Base-by-base conservation (phyloP, 2,329 filamentous ascomycete genomes). In the Penicillium occitanis region DNA sequence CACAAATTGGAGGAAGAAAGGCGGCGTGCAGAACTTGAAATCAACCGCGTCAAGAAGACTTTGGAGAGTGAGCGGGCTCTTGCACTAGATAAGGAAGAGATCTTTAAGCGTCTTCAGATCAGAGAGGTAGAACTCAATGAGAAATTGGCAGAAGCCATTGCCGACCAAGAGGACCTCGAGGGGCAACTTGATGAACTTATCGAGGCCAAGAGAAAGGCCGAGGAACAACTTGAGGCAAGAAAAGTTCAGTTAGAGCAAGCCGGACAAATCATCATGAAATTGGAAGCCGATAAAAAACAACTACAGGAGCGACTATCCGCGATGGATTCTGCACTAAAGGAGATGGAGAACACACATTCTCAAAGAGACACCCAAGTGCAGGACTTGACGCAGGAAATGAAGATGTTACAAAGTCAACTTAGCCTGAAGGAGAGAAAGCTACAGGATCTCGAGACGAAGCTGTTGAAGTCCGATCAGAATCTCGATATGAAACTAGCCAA, bases 61-160 rank as follows among this genome's bases (percentile, higher is more conserved):
- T 84, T 99, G 1, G 96, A 99, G 77, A 97, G 93, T 70, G 96
- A 99, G 78, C 88, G 95, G 60, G 92, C 94, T n/a, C 84, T 99
- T 50, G 95, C 95, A 0, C 82, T 99, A 5, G 95, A 99, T 79
- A 99, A 99, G 76, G 96, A 99, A 75, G 95, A 99, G 73, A 99
- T 99, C 67, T 99, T 98, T 83, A 96, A 94, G 75, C 88, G 96
- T n/a, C 84, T 99, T 25, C 95, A 97, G 75, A 82, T 90, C 63
- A 90, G 95, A n/a, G 95, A 99, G 78, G 86, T 88, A 11, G 94
- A 99, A 75, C 85, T 99, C 3, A 91, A 90, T 62, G 96, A 99
- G 73, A 97, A 98, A 80, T 86, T 99, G 33, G 87, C 92, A 44
- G 94, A 91, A 46, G 94, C 94, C 35, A 88, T 98, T 67, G 91